Percentiles rank a stretch among this genome's conserved stretches.
Conservation (phyloP, 2,329 filamentous ascomycete species). For the Cercospora sojina region DNA sequence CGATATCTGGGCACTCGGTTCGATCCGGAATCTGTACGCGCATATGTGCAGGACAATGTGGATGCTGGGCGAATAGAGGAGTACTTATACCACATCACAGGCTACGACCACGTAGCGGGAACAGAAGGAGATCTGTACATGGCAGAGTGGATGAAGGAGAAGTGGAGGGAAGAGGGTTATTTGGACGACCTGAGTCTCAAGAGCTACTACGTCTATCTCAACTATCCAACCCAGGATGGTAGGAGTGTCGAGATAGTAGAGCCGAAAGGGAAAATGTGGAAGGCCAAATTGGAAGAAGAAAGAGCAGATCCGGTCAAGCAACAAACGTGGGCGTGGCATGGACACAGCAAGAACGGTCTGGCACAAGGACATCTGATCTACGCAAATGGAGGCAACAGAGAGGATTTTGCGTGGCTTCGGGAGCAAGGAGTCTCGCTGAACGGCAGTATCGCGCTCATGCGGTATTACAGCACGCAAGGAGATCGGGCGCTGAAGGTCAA, state of each 20-base stretch:
- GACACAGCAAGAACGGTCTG: conserved; percentile 81
- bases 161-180: conserved; percentile 63
- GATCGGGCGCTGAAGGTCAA: conserved; percentile 82
- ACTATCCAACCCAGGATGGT: conserved; percentile 78
- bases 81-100: conserved; percentile 73
- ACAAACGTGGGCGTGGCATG: conserved; percentile 81
- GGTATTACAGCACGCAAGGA: conserved; percentile 71
- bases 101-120: conserved; percentile 88
- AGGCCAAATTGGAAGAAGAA: conserved; percentile 80
- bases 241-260: conserved; percentile 78
- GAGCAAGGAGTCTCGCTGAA: conserved; percentile 71
- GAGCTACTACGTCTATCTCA: conserved; percentile 75
- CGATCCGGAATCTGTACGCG: conserved; percentile 77
- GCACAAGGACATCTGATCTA: conserved; percentile 85
- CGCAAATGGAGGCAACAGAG: conserved; percentile 82
- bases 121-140: conserved; percentile 87
- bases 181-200: conserved; percentile 76
- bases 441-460: conserved; percentile 80
- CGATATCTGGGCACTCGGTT: conserved; percentile 68
- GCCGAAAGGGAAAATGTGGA: conserved; percentile 66
- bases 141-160: conserved; percentile 77
- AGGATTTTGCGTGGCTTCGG: conserved; percentile 74
- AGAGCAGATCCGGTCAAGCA: conserved; percentile 61
- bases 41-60: conserved; percentile 70
- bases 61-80: conserved; percentile 63